A percentile compares a stretch with the other conserved stretches of the same genome.
phyloP scores from a whole-genome alignment of 345 rosid species.

The Geranium rotundifolium region DNA sequence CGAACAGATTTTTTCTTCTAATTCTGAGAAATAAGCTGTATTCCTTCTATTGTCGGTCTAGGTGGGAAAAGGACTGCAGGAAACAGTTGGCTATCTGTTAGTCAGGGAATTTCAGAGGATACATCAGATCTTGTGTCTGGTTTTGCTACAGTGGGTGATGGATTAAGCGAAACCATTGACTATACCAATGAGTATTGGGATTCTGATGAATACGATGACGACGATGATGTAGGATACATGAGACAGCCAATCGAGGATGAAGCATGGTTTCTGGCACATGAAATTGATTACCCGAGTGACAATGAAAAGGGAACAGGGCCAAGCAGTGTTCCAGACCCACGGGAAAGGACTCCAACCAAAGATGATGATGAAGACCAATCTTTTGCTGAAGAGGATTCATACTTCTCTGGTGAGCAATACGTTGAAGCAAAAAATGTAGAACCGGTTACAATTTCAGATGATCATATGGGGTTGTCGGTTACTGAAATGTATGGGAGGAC shows the following conservation, averaged over 20 bases:
- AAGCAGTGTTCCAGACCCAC: slow-evolving; percentile 82
- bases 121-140: slow-evolving; percentile 95
- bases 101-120: slow-evolving; percentile 96
- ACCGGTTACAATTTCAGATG: slow-evolving; percentile 57
- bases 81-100: slow-evolving; percentile 93
- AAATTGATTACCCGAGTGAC: slow-evolving; percentile 96
- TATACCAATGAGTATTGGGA: slow-evolving; percentile 95
- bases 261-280: slow-evolving; percentile 97
- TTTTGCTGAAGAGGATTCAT: slow-evolving; percentile 87
- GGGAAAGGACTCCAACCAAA: slow-evolving; percentile 60
- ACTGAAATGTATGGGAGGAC: slow-evolving; percentile 52
- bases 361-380: slow-evolving; percentile 90
- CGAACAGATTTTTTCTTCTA: background rate
- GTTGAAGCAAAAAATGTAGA: slow-evolving; percentile 51
- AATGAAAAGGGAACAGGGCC: slow-evolving; percentile 83
- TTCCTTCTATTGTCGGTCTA: slow-evolving; percentile 19
- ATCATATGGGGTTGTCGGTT: slow-evolving; percentile 56
- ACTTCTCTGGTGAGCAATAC: slow-evolving; percentile 81
- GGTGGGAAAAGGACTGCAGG: slow-evolving; percentile 80
- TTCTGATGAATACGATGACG: slow-evolving; percentile 94
- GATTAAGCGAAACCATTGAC: slow-evolving; percentile 85
- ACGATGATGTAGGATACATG: slow-evolving; percentile 90
- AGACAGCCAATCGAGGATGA: slow-evolving; percentile 99
- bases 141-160: slow-evolving; percentile 96
- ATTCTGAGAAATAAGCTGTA: slow-evolving; percentile 7